Evolutionary conservation across 805 yeast genomes (phyloP).

Genomic region (Kluyveromyces wickerhamii): DNA sequence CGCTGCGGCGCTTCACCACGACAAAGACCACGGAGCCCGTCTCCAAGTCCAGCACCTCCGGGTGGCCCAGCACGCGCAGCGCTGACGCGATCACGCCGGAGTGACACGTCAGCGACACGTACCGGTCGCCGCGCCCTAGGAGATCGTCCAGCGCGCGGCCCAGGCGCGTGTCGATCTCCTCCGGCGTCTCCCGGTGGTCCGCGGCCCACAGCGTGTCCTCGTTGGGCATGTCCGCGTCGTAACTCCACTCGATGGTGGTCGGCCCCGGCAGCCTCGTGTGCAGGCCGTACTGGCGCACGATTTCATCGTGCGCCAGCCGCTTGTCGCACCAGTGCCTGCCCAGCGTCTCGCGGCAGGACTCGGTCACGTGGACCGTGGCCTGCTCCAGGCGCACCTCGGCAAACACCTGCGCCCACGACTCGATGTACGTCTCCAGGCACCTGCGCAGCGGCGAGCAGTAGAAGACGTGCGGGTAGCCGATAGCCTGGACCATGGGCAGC

Average conservation of each 20-base stretch:
- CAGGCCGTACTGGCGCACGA: conserved; percentile 15
- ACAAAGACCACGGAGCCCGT: conserved; percentile 63
- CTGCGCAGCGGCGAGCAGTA: conserved; percentile 60
- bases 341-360: conserved; percentile 50
- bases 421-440: conserved; percentile 46
- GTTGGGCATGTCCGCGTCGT: conserved; percentile 39
- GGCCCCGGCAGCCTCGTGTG: conserved; percentile 14
- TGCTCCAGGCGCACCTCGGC: conserved; percentile 35
- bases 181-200: conserved; percentile 40
- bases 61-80: conserved; percentile 44
- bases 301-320: conserved; percentile 29
- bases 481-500: conserved; percentile 22
- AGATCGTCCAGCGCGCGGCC: conserved; percentile 33
- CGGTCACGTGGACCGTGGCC: conserved; percentile 29
- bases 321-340: conserved; percentile 57
- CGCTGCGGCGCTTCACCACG: conserved; percentile 33
- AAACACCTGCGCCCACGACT: conserved; percentile 46
- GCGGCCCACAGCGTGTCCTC: conserved; percentile 40
- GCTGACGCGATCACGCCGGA: conserved; percentile 51
- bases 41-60: conserved; percentile 44
- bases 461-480: conserved; percentile 47
- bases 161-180: conserved; percentile 41
- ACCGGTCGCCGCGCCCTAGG: conserved; percentile 30
- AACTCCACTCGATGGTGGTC: conserved; percentile 36
- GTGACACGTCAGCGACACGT: conserved; percentile 48